These are phyloP conservation scores for Dioszegia crocea DNA, from an alignment of 768 basidiomycete genomes.

Conservation along the genomic window DNA sequence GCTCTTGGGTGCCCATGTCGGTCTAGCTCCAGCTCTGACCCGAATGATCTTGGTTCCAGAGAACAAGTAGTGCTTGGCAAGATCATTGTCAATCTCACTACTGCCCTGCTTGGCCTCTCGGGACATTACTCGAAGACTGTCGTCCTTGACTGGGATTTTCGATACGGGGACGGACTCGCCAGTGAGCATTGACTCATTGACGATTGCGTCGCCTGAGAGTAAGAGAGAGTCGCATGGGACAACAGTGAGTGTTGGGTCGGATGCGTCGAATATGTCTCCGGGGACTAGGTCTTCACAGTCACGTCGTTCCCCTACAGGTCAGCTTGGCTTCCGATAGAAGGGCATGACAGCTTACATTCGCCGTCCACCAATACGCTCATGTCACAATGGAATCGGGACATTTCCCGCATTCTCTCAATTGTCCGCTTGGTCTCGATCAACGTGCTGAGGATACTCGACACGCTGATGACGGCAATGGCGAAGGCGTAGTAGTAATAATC, in stretches of 20 bases:
- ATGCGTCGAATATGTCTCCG: constrained; percentile 88
- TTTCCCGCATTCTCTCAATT: constrained; percentile 87
- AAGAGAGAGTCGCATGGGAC: constrained; percentile 89
- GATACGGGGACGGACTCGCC: constrained; percentile 97
- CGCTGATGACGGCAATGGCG: constrained; percentile 87
- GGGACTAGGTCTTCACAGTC: constrained; percentile 79
- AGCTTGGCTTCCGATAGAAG: no score
- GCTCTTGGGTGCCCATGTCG: constrained; percentile 52
- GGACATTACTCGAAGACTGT: constrained; percentile 67
- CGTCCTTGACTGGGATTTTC: constrained; percentile 78
- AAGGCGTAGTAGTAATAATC: constrained; percentile 97
- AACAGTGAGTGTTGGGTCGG: constrained; percentile 64
- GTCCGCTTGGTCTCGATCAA: constrained; percentile 92
- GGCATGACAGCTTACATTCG: constrained; percentile 59
- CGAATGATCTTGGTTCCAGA: constrained; percentile 87
- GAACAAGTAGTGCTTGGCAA: constrained; percentile 78
- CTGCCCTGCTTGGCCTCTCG: constrained; percentile 57
- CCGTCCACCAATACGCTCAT: constrained; percentile 67
- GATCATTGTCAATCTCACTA: constrained; percentile 54
- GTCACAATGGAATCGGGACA: constrained; percentile 83
- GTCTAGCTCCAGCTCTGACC: constrained; percentile 60
- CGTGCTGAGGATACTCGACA: constrained; percentile 76
- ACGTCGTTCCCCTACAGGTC: constrained; percentile 68
- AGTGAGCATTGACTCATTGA: constrained; percentile 88
- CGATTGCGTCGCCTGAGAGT: constrained; percentile 91